phyloP scores from a whole-genome alignment of 2,329 filamentous ascomycete genomes.

The Trichoderma sp. region DNA sequence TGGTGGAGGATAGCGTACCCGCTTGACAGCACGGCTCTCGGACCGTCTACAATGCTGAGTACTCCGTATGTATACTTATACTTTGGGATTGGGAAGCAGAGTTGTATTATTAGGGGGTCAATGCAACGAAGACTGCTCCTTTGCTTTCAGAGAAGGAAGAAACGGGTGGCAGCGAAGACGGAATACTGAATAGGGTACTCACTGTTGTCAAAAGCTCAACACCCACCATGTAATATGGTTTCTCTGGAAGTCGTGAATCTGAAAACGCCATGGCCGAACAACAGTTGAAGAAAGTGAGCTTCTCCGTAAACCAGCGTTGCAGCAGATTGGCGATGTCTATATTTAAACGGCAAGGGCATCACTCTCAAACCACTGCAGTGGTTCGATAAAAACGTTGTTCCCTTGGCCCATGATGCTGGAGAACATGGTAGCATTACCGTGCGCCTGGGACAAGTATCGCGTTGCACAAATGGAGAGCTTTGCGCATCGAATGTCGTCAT shows the following conservation, averaged over 20 bases:
- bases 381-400: background rate
- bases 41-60: background rate
- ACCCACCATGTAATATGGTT: background rate
- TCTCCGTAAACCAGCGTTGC: conserved; percentile 1
- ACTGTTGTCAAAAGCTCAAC: background rate
- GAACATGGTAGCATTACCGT: conserved; percentile 8
- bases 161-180: background rate
- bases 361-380: background rate
- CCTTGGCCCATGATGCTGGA: background rate
- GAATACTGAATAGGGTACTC: background rate
- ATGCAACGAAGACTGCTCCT: background rate
- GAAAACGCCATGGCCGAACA: background rate
- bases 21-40: background rate
- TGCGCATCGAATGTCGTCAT: conserved; percentile 1
- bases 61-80: background rate
- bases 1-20: background rate
- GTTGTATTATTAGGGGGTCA: background rate
- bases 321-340: conserved; percentile 10
- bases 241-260: background rate
- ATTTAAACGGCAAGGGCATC: conserved; percentile 1
- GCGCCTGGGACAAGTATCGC: background rate
- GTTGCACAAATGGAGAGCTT: background rate
- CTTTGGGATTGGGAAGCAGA: background rate
- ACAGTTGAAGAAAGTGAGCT: background rate
- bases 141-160: background rate